Evolutionary conservation across 164 flowering plant genomes (phyloP).

Genomic region (Annona squamosa): DNA sequence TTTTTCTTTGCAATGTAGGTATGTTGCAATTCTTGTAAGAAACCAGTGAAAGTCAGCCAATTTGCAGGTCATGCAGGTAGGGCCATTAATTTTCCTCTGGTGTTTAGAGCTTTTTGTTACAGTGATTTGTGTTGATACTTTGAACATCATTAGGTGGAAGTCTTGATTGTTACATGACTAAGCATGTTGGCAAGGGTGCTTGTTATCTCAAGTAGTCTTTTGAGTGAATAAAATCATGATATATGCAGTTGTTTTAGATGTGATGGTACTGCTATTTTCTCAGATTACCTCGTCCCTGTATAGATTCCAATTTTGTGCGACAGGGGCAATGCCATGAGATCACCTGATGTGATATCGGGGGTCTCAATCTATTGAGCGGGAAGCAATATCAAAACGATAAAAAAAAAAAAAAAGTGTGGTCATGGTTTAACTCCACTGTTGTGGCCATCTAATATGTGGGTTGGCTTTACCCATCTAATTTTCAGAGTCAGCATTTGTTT

Average conservation of each 20-base stretch:
- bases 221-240: too few species aligned
- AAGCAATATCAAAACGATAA: too few species aligned
- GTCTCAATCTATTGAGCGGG: too few species aligned
- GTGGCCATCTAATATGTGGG: too few species aligned
- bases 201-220: neutral
- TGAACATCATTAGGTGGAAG: neutral
- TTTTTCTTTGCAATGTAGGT: conserved; percentile 41
- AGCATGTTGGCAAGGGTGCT: neutral
- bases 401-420: too few species aligned
- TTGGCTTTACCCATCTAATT: too few species aligned
- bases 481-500: too few species aligned
- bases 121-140: neutral
- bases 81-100: neutral
- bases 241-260: neutral
- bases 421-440: too few species aligned
- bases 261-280: neutral
- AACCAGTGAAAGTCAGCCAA: conserved; percentile 74
- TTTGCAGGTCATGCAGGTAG: conserved; percentile 82
- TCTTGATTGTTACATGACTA: neutral
- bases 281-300: neutral
- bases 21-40: conserved; percentile 78
- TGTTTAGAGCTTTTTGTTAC: neutral
- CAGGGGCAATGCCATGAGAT: too few species aligned
- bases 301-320: too few species aligned
- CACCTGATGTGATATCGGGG: too few species aligned